Conservation (phyloP, 1,139 yeast species). For the Suhomyces bribrorum region DNA sequence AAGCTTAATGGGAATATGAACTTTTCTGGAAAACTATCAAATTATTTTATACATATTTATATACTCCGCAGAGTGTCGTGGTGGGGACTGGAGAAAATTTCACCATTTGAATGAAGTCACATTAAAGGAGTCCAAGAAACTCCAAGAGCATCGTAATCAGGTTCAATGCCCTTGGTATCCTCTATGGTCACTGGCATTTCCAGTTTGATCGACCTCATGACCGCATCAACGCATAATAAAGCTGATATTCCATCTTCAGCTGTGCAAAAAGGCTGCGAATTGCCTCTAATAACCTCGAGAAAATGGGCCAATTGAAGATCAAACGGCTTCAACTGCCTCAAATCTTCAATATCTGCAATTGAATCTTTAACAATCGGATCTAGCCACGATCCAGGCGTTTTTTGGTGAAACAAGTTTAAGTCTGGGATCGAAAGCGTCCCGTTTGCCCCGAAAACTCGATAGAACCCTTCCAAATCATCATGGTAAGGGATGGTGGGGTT, state of each 20-base stretch:
- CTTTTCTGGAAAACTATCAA: too few relatives aligned
- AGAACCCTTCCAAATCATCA: constrained; percentile 33
- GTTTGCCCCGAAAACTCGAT: constrained; percentile 37
- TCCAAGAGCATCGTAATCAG: constrained; percentile 8
- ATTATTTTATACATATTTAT: too few relatives aligned
- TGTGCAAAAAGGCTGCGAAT: constrained; percentile 32
- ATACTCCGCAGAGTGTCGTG: too few relatives aligned
- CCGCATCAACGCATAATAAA: constrained; percentile 25
- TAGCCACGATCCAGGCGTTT: constrained; percentile 23
- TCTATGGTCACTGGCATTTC: constrained; percentile 21
- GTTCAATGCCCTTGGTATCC: constrained; percentile 15
- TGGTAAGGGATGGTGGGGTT: constrained; percentile 40
- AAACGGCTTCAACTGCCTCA: constrained; percentile 27
- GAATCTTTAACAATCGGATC: constrained; percentile 18
- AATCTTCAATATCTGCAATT: constrained; percentile 14
- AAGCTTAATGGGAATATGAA: too few relatives aligned
- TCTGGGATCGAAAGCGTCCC: constrained; percentile 45
- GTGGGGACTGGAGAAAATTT: too few relatives aligned
- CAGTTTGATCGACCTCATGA: constrained; percentile 19
- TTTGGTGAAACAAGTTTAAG: constrained; percentile 36
- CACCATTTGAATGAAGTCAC: too few relatives aligned
- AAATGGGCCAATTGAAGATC: constrained; percentile 40
- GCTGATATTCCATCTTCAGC: constrained; percentile 45
- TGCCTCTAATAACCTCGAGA: constrained; percentile 34
- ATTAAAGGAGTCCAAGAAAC: too few relatives aligned